Conservation (phyloP, 352 stramenopile species). For the Thraustochytrium striatum region DNA sequence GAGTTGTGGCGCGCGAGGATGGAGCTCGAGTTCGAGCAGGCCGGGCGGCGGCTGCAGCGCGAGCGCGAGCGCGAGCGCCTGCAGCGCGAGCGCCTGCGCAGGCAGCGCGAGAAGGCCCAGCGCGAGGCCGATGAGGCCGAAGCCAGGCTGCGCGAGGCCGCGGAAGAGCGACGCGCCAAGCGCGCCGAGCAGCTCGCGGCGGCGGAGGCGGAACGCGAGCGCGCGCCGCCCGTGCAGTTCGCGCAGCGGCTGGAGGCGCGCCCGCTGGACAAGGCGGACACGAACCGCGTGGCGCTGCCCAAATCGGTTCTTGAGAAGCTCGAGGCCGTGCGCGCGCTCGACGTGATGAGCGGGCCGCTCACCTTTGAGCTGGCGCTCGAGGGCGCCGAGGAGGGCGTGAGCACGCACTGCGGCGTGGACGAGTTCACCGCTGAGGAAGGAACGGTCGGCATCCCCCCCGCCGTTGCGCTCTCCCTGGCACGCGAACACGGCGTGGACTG, state of each 20-base stretch:
- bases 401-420: slow-evolving; percentile 69
- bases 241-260: not conserved
- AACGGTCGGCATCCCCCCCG: slow-evolving; percentile 68
- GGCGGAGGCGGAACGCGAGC: not conserved
- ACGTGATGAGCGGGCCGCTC: slow-evolving; percentile 64
- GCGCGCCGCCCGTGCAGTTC: not conserved
- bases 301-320: slow-evolving; percentile 69
- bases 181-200: not conserved
- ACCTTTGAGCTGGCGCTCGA: slow-evolving; percentile 66
- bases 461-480: slow-evolving; percentile 68
- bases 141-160: not conserved
- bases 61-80: not conserved
- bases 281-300: slow-evolving; percentile 56
- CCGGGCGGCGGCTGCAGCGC: slow-evolving; percentile 1
- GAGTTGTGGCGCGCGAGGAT: not conserved
- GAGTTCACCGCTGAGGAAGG: slow-evolving; percentile 73
- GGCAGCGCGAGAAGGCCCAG: not conserved
- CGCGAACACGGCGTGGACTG: slow-evolving; percentile 49
- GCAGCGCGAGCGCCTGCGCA: not conserved
- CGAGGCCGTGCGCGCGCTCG: slow-evolving; percentile 69
- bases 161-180: not conserved
- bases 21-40: not conserved
- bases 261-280: slow-evolving; percentile 7
- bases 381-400: not conserved
- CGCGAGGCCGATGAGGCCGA: not conserved